Conservation (phyloP, 192 early-diverging fungal genomes). For the Linnemannia exigua region DNA sequence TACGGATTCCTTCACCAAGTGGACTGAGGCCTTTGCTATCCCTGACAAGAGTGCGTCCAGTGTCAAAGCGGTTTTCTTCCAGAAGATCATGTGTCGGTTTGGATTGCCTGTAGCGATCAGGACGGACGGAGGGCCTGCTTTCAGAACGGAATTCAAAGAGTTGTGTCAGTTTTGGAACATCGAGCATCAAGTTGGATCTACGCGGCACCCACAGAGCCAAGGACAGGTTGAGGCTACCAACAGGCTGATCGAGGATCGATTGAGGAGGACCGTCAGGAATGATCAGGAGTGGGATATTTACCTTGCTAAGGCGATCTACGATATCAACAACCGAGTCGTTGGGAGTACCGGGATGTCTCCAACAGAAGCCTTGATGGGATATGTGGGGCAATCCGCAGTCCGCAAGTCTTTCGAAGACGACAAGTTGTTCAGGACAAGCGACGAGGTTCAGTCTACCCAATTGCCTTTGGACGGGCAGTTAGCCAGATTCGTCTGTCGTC, state of each 20-base stretch:
- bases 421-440: not conserved
- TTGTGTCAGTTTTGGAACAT: not conserved
- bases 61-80: not conserved
- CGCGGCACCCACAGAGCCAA: not conserved
- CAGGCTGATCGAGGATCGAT: constrained; percentile 1
- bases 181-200: constrained; percentile 3
- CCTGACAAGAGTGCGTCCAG: not conserved
- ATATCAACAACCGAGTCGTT: constrained; percentile 5
- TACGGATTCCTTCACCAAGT: not conserved
- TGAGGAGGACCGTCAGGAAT: not conserved
- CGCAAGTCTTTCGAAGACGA: not conserved
- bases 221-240: constrained; percentile 11
- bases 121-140: not conserved
- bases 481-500: not conserved
- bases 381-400: not conserved
- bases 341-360: constrained; percentile 1
- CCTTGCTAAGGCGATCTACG: constrained; percentile 1
- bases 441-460: not conserved
- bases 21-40: not conserved
- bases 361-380: not conserved
- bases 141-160: not conserved
- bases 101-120: not conserved
- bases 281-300: not conserved
- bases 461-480: not conserved
- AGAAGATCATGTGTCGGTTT: not conserved